Evolutionary conservation across 306 rosid species (phyloP).

Genomic region (Cucumis hystrix): DNA sequence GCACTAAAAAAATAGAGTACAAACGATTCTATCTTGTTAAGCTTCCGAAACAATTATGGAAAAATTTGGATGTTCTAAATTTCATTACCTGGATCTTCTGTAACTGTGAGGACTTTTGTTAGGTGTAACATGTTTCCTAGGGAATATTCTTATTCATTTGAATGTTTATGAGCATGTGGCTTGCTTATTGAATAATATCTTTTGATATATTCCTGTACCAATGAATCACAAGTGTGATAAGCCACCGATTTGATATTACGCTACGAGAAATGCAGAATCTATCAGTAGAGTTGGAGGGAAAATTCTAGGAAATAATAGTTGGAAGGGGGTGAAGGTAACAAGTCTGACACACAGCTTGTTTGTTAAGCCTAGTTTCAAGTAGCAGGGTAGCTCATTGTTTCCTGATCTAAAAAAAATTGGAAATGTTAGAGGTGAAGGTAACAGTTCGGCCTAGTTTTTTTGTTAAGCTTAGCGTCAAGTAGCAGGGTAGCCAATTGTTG

Average conservation of each 20-base stretch:
- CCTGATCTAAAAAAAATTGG: background rate
- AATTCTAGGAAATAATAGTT: background rate
- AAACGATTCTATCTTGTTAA: background rate
- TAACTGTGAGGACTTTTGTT: background rate
- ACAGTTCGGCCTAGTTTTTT: no score
- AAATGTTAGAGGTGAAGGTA: no score
- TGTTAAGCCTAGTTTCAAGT: background rate
- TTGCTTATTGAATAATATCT: background rate
- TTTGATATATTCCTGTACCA: background rate
- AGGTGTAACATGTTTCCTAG: background rate
- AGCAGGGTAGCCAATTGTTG: no score
- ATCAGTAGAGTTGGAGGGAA: background rate
- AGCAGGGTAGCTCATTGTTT: background rate
- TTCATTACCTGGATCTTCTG: background rate
- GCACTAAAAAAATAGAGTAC: background rate
- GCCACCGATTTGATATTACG: background rate
- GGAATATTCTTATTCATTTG: background rate
- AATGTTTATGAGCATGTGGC: background rate
- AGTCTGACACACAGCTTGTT: background rate
- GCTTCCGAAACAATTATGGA: background rate
- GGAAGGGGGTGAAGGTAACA: background rate
- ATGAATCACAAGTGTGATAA: background rate
- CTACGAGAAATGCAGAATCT: background rate
- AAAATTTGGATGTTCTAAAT: background rate
- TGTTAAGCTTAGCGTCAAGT: no score